A percentile compares a stretch with the other conserved stretches of the same genome.
Conservation (phyloP, 306 rosid species). For the Ochetophila trinervis region DNA sequence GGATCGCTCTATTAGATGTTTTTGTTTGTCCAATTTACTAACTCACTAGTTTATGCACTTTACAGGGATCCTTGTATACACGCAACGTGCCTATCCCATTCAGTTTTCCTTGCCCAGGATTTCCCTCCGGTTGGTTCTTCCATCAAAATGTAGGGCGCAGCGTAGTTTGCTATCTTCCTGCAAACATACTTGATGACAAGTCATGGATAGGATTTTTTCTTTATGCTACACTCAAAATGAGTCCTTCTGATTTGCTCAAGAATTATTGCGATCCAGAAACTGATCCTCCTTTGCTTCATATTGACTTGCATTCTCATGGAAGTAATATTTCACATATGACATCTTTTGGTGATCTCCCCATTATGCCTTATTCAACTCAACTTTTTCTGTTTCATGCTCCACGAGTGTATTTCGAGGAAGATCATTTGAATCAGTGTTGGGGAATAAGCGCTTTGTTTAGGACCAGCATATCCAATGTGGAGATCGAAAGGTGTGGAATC, state of each 20-base stretch:
- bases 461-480: background rate
- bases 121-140: background rate
- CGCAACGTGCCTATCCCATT: background rate
- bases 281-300: background rate
- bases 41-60: background rate
- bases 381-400: slow-evolving; percentile 6
- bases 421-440: background rate
- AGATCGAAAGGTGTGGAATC: slow-evolving; percentile 15
- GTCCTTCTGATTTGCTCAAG: background rate
- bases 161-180: background rate
- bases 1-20: no score
- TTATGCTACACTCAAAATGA: background rate
- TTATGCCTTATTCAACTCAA: background rate
- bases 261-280: background rate
- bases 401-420: background rate
- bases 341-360: background rate
- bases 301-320: background rate
- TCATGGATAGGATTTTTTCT: slow-evolving; percentile 8
- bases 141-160: background rate
- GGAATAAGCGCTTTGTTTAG: background rate
- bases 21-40: no score
- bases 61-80: background rate
- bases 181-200: background rate
- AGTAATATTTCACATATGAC: background rate
- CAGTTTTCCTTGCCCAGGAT: background rate